Evolutionary conservation across 169 alveolate species (phyloP).

Genomic region (Hepatocystis sp.): DNA sequence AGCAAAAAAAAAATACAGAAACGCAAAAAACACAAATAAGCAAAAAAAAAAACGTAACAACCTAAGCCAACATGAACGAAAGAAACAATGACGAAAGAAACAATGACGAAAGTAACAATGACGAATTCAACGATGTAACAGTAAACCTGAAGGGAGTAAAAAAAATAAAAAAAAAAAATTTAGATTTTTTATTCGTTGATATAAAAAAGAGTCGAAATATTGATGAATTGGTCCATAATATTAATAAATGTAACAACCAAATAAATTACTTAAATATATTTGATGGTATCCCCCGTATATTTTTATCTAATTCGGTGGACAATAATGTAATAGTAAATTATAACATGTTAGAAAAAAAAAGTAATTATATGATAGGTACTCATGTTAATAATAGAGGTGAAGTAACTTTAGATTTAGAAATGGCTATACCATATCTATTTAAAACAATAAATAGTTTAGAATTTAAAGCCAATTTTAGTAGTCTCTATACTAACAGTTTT

Average conservation of each 20-base stretch:
- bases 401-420: conserved; percentile 46
- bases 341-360: conserved; percentile 17
- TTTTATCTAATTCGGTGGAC: neutral
- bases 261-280: conserved; percentile 21
- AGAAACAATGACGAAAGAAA: no score
- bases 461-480: conserved; percentile 52
- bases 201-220: conserved; percentile 43
- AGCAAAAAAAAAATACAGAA: no score
- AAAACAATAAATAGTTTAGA: conserved; percentile 41
- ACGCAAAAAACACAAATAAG: no score
- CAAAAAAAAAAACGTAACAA: no score
- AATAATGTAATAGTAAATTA: conserved; percentile 17
- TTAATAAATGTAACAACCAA: conserved; percentile 18
- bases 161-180: conserved; percentile 8
- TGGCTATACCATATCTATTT: conserved; percentile 32
- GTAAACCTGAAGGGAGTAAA: conserved; percentile 40
- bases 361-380: conserved; percentile 47
- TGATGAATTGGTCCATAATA: conserved; percentile 14
- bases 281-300: conserved; percentile 18
- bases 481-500: conserved; percentile 53
- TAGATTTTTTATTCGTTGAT: conserved; percentile 25
- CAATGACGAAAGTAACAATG: no score
- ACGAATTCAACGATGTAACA: conserved; percentile 12
- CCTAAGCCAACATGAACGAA: no score
- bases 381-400: conserved; percentile 73